Evolutionary conservation across 306 rosid genomes (phyloP).

Genomic region (Cucurbita maxima): DNA sequence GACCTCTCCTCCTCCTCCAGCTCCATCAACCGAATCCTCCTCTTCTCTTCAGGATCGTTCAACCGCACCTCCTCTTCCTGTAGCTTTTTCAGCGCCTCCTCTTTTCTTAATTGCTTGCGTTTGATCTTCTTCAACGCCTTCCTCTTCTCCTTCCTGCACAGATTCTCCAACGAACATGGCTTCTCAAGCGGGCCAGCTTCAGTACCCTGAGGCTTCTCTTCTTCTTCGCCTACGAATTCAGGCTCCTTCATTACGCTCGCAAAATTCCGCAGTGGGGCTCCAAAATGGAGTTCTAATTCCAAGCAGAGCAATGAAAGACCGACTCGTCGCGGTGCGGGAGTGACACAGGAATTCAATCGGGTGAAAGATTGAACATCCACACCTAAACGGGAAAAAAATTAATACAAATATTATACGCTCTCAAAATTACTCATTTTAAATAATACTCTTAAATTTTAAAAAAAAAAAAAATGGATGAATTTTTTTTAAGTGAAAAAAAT

Average conservation of each 20-base stretch:
- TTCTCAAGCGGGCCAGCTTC: neutral
- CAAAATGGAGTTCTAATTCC: neutral
- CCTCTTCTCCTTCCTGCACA: slow-evolving; percentile 73
- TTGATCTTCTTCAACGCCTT: slow-evolving; percentile 60
- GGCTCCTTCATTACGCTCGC: neutral
- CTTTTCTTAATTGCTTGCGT: slow-evolving; percentile 57
- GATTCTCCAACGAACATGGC: neutral
- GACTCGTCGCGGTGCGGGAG: neutral
- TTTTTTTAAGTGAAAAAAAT: too few species aligned
- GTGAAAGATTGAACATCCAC: too few species aligned
- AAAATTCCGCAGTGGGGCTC: neutral
- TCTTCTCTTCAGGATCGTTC: slow-evolving; percentile 55
- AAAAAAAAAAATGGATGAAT: too few species aligned
- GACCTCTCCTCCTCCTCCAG: slow-evolving; percentile 50
- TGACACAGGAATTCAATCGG: neutral
- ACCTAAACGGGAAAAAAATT: too few species aligned
- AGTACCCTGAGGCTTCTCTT: neutral
- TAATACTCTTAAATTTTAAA: too few species aligned
- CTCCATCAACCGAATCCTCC: slow-evolving; percentile 22
- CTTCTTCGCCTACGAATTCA: neutral
- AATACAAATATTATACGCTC: too few species aligned
- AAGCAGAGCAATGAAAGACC: neutral
- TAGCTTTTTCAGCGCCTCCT: slow-evolving; percentile 36
- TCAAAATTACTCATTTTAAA: too few species aligned
- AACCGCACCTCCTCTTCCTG: slow-evolving; percentile 42